Percentiles rank a stretch among this genome's conserved stretches.
phyloP scores from a whole-genome alignment of 306 rosid genomes.

The Quercus gilva region DNA sequence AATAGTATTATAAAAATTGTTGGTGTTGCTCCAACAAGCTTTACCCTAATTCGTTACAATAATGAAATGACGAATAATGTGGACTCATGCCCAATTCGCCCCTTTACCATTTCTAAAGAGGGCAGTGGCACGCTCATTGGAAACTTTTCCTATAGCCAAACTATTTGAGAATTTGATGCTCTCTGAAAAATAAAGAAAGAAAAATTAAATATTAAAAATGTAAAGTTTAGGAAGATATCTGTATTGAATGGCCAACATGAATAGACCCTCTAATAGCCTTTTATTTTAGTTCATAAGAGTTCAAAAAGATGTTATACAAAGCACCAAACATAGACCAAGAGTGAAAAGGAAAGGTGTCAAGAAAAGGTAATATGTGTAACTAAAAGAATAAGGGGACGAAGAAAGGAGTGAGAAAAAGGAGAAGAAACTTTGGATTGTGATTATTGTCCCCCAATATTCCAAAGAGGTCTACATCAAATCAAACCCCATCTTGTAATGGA shows the following conservation, averaged over 20 bases:
- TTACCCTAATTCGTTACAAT: not conserved
- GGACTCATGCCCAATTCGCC: not conserved
- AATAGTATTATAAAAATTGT: not conserved
- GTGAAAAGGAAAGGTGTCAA: constrained; percentile 57
- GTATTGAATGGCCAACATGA: constrained; percentile 4
- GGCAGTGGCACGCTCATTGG: too few species aligned
- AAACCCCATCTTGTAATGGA: constrained; percentile 38
- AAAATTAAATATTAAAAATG: not conserved
- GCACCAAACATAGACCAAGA: constrained; percentile 22
- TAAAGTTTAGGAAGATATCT: not conserved
- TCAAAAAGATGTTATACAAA: constrained; percentile 30
- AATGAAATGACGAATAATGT: not conserved
- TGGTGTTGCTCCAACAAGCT: not conserved
- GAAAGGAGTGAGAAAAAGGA: constrained; percentile 39
- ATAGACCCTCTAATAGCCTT: constrained; percentile 1
- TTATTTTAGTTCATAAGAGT: not conserved
- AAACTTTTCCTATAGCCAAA: too few species aligned
- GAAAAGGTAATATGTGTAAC: constrained; percentile 47
- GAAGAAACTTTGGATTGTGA: constrained; percentile 58
- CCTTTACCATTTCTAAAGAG: not conserved
- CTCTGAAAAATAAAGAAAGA: not conserved
- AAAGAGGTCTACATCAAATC: constrained; percentile 66
- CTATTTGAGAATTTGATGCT: too few species aligned
- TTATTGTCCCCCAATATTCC: constrained; percentile 83
- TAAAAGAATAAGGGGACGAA: constrained; percentile 37